Evolutionary conservation across 257 asterid genomes (phyloP), one percentile per base, ranked within the genome.

Genomic region (Leptodermis oblonga): DNA sequence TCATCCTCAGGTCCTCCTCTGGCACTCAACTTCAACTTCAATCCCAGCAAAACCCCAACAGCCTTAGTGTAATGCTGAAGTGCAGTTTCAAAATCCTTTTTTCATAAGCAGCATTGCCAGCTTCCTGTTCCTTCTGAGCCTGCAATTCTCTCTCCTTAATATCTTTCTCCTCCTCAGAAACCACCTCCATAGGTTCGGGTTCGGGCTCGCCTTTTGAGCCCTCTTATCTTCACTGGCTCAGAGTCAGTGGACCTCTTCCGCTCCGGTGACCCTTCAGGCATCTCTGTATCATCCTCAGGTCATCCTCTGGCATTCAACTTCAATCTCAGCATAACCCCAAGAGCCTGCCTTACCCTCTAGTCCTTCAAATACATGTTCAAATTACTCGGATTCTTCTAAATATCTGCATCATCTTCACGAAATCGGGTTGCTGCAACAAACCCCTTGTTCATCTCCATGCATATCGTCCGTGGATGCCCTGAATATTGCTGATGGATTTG

Each of bases 1-100:
- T 82, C 94, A 61, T 78, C 89, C 75, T 71, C 95, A 0, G 85
- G 54, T 15, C 68, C 82, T 10, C 77, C 74, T 78, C 90, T 82
- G 1, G 92, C 71, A 68, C n/a, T n/a, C n/a, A n/a, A n/a, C n/a
- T 83, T 87, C 71, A 92, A 59, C 73, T 83, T 84, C 70, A 89
- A 45, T 31, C 92, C 92, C 82, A 92, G 68, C 75, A 92, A 71
- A 66, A 83, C n/a, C n/a, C n/a, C n/a, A n/a, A n/a, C n/a, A n/a
- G n/a, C n/a, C 75, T 86, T 87, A 0, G 88, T 54, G 30, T 93
- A 93, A 70, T 81, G 90, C 74, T 81, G 75, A 84, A 93, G 84
- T 0, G 98, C 98, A 0, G 88, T 83, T 62, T 87, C 97, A 22
- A 93, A 90, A 79, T 87, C 95, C 88, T 90, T 93, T 90, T 93